Percentiles rank a stretch among this genome's conserved stretches.
These are phyloP conservation scores for Candida maris DNA, from an alignment of 805 yeast genomes.

Conservation along the genomic window DNA sequence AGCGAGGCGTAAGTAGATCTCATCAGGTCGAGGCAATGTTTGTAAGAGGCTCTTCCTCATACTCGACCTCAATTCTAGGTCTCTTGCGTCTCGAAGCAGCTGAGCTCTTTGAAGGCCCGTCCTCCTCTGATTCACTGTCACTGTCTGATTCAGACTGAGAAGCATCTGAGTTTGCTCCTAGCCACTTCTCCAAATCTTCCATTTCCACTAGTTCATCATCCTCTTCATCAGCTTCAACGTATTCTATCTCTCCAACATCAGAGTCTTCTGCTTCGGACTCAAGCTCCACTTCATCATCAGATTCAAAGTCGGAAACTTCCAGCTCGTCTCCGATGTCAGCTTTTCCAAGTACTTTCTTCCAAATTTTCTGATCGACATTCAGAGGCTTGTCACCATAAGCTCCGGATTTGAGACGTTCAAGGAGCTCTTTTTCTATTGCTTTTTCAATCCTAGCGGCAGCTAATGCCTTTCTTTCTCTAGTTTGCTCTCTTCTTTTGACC, in stretches of 20 bases:
- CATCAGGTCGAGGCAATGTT: slow-evolving; percentile 22
- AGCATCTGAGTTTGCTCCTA: slow-evolving; percentile 37
- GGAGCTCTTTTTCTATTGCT: slow-evolving; percentile 91
- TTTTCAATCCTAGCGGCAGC: slow-evolving; percentile 96
- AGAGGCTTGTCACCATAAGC: slow-evolving; percentile 98
- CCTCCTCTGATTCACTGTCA: slow-evolving; percentile 32
- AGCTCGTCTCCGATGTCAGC: slow-evolving; percentile 51
- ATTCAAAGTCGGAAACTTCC: slow-evolving; percentile 53
- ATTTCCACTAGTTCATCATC: slow-evolving; percentile 87
- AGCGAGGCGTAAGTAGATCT: no score
- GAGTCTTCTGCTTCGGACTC: slow-evolving; percentile 55
- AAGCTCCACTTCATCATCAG: slow-evolving; percentile 38
- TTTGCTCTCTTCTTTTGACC: slow-evolving; percentile 90
- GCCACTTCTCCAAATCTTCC: slow-evolving; percentile 91
- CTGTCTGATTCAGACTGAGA: slow-evolving; percentile 30
- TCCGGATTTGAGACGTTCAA: slow-evolving; percentile 93
- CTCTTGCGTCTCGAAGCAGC: slow-evolving; percentile 50
- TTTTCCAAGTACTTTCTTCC: slow-evolving; percentile 88
- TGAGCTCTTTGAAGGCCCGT: slow-evolving; percentile 35
- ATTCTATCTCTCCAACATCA: slow-evolving; percentile 71
- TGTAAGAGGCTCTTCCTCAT: slow-evolving; percentile 47
- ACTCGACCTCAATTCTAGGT: slow-evolving; percentile 70
- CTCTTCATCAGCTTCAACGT: slow-evolving; percentile 85
- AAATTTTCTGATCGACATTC: slow-evolving; percentile 91
- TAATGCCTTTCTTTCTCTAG: slow-evolving; percentile 93